A percentile compares a stretch with the other conserved stretches of the same genome.
phyloP scores from a whole-genome alignment of 768 basidiomycete species.

The Rickenella mellea region DNA sequence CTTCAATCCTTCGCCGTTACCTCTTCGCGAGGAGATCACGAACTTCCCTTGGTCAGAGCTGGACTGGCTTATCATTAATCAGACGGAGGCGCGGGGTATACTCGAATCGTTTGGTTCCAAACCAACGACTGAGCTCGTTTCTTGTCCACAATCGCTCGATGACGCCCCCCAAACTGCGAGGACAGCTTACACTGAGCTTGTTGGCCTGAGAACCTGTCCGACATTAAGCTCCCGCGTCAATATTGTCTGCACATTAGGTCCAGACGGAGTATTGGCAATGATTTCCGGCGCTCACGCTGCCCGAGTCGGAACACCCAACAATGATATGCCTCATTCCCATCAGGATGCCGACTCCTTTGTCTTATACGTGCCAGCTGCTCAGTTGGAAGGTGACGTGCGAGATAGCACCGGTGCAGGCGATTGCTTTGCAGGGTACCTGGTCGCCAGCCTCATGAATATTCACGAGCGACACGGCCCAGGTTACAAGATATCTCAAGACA shows the following conservation, averaged over 20 bases:
- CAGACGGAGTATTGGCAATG: conserved; percentile 37
- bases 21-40: conserved; percentile 25
- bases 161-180: conserved; percentile 5
- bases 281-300: too few species aligned
- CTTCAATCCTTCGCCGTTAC: conserved; percentile 54
- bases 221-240: conserved; percentile 26
- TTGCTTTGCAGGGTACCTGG: conserved; percentile 54
- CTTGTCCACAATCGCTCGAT: background rate
- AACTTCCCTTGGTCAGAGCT: conserved; percentile 41
- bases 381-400: conserved; percentile 23
- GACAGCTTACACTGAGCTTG: conserved; percentile 13
- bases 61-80: conserved; percentile 49
- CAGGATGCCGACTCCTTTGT: too few species aligned
- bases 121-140: background rate
- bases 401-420: conserved; percentile 63
- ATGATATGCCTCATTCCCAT: too few species aligned
- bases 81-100: conserved; percentile 32
- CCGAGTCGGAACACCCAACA: too few species aligned
- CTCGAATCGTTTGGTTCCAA: conserved; percentile 4
- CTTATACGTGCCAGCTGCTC: conserved; percentile 41
- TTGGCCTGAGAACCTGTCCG: conserved; percentile 10
- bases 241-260: conserved; percentile 49
- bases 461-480: conserved; percentile 14
- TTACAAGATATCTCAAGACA: conserved; percentile 9
- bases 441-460: conserved; percentile 41